Evolutionary conservation across 1,284 basidiomycete genomes (phyloP).

Genomic region (Phellinidium pouzarii): DNA sequence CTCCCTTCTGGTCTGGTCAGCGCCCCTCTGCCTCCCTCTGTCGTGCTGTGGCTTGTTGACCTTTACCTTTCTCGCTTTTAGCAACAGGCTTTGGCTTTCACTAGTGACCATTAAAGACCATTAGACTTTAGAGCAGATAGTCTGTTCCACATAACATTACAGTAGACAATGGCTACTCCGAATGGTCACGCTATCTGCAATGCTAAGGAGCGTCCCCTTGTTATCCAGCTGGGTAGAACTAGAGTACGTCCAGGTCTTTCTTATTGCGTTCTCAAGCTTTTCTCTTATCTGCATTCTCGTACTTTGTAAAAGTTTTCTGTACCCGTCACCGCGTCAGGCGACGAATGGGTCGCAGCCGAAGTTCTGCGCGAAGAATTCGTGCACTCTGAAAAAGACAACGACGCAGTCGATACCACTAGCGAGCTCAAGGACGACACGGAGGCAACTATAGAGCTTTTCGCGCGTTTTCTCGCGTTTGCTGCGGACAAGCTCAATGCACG

Average conservation of each 20-base stretch:
- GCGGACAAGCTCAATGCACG: constrained; percentile 55
- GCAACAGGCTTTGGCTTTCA: background rate
- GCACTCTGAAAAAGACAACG: constrained; percentile 53
- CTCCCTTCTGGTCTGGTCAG: constrained; percentile 6
- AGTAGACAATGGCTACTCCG: constrained; percentile 13
- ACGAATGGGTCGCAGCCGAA: constrained; percentile 87
- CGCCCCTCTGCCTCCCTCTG: background rate
- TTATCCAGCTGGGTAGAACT: constrained; percentile 51
- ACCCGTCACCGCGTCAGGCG: constrained; percentile 68
- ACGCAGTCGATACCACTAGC: constrained; percentile 44
- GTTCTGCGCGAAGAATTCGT: constrained; percentile 82
- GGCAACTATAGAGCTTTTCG: constrained; percentile 69
- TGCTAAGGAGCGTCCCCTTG: constrained; percentile 44
- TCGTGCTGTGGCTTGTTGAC: background rate
- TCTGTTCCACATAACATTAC: background rate
- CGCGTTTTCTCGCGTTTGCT: constrained; percentile 74
- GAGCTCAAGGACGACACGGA: constrained; percentile 51
- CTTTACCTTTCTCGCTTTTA: background rate
- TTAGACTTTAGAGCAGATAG: constrained; percentile 10
- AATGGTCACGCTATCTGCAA: constrained; percentile 16
- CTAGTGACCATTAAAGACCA: constrained; percentile 1
- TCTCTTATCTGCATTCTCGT: constrained; percentile 1
- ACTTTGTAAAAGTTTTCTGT: constrained; percentile 52
- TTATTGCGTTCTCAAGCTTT: constrained; percentile 19
- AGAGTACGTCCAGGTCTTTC: constrained; percentile 43